Evolutionary conservation across 192 early-diverging fungal genomes (phyloP), one percentile per base, ranked within the genome.

Genomic region (Podila epigama): DNA sequence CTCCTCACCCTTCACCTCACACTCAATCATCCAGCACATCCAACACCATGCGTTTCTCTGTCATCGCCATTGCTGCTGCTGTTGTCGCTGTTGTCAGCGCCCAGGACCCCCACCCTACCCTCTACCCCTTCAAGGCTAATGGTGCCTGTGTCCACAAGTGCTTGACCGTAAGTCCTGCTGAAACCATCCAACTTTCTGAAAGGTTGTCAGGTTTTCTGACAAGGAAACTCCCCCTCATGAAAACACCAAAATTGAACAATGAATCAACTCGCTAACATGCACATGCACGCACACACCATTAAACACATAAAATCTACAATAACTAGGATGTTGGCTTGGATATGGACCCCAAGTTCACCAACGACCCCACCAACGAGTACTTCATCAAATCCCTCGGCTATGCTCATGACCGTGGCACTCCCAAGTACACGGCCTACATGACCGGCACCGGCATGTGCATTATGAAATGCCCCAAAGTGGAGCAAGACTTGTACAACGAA

Each of bases 61-160:
- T 41, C 33, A 6, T 27, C n/a, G 20, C 29, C 36, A 40, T 53
- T 36, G 54, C 54, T 51, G 70, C 63, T 48, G n/a, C 62, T 27
- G 51, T 65, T 22, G 37, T 42, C 35, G 70, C 70, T 53, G 63
- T 65, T 57, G 62, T 50, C 54, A 59, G 35, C 57, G 70, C 70
- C 27, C 60, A 62, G 44, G 27, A 57, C 3, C 41, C 36, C 27
- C 11, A 58, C 10, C 44, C 44, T n/a, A n/a, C n/a, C 20, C 44
- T 48, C 4, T 72, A 65, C 57, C 70, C 70, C 36, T 72, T 72
- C 62, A 32, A 51, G 36, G 18, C 54, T 32, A 35, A 72, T 20
- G 70, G 70, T 22, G 4, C 55, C 7, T 72, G 70, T 29, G 57
- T 72, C 15, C 25, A 27, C n/a, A 40, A 34, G 34, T 72, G 70